These are phyloP conservation scores for Escovopsis sp. DNA, from an alignment of 2,329 filamentous ascomycete species.

Conservation along the genomic window DNA sequence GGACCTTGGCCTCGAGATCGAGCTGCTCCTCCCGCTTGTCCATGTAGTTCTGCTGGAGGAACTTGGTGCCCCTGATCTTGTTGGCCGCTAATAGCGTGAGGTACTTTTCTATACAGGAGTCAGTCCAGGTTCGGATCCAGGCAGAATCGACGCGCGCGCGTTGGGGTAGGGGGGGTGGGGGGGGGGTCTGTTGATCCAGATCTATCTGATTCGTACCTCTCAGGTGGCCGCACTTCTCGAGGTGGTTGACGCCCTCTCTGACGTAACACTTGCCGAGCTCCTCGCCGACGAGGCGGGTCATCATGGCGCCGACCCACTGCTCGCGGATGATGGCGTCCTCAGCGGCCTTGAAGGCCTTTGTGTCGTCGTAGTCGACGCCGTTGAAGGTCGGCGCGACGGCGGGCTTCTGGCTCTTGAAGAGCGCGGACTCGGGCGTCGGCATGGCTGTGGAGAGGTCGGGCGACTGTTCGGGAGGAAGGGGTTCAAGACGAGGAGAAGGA, in stretches of 20 bases:
- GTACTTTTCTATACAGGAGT: conserved; percentile 50
- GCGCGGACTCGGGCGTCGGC: conserved; percentile 70
- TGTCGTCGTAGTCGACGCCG: conserved; percentile 77
- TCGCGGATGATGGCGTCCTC: conserved; percentile 72
- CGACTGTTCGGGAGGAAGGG: too few species aligned
- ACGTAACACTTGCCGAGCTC: conserved; percentile 79
- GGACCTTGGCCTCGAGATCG: conserved; percentile 24
- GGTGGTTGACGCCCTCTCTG: conserved; percentile 70
- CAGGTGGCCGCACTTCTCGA: conserved; percentile 72
- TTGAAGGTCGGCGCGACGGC: conserved; percentile 71
- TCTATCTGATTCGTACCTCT: too few species aligned
- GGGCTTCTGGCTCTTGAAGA: conserved; percentile 74
- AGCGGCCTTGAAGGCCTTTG: conserved; percentile 63
- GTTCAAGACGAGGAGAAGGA: too few species aligned
- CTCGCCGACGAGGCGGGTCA: conserved; percentile 67
- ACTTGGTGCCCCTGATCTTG: conserved; percentile 66
- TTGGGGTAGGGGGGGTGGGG: too few species aligned
- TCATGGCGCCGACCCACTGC: conserved; percentile 84
- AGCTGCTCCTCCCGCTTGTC: conserved; percentile 32
- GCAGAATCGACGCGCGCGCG: too few species aligned
- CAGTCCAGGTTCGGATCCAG: too few species aligned
- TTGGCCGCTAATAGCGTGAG: conserved; percentile 61
- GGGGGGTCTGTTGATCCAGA: too few species aligned
- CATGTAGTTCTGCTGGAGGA: conserved; percentile 65
- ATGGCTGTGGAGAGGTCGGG: conserved; percentile 26